Conservation (phyloP, 2,329 filamentous ascomycete genomes). For the Davidsoniella neocaledoniae region DNA sequence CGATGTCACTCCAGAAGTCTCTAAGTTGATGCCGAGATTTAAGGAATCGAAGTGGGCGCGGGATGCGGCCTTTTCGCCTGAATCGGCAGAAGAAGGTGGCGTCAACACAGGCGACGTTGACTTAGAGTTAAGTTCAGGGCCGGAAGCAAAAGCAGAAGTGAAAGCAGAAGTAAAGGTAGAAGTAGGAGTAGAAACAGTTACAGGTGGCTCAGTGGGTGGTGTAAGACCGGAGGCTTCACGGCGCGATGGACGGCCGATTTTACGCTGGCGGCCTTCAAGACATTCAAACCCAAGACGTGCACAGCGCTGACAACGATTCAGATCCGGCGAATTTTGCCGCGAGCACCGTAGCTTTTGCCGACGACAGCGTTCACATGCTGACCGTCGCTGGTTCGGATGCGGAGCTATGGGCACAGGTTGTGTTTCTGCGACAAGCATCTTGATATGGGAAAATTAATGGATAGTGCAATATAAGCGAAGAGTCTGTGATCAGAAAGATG, state of each 20-base stretch:
- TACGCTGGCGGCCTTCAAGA: conserved; percentile 18
- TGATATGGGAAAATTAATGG: background rate
- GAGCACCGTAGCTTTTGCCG: conserved; percentile 20
- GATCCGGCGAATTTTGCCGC: conserved; percentile 14
- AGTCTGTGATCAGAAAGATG: background rate
- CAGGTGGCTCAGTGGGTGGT: background rate
- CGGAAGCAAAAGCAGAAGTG: background rate
- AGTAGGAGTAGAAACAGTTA: background rate
- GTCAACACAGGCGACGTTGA: no score
- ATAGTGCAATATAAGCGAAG: background rate
- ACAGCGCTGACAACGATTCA: conserved; percentile 18
- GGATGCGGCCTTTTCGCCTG: background rate
- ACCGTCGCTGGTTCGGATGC: conserved; percentile 20
- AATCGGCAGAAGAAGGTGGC: background rate
- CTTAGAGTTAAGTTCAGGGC: background rate
- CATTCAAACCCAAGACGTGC: conserved; percentile 18
- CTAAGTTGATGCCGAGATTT: no score
- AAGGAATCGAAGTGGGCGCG: conserved; percentile 2
- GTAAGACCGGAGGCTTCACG: conserved; percentile 10
- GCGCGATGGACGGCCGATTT: conserved; percentile 19
- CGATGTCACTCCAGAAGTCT: no score
- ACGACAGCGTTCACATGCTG: conserved; percentile 20
- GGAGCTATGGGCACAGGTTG: conserved; percentile 8
- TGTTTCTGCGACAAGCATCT: background rate
- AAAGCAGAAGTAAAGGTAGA: background rate